These are phyloP conservation scores for Euphorbia tirucalli DNA, from an alignment of 345 rosid species.

Conservation along the genomic window DNA sequence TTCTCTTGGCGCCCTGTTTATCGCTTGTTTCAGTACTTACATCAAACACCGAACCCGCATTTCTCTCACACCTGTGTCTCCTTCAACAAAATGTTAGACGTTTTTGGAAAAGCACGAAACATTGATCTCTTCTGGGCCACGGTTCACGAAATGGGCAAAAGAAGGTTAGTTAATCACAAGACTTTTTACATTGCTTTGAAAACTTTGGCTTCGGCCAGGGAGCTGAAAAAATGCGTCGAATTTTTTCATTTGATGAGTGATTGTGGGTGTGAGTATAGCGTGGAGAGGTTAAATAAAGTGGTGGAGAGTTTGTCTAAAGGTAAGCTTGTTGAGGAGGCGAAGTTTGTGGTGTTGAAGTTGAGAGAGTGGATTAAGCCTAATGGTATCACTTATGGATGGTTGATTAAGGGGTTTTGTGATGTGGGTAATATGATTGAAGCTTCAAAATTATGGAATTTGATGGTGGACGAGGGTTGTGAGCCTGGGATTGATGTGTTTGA, in stretches of 20 bases:
- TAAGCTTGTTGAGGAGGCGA: conserved; percentile 68
- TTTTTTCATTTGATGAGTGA: conserved; percentile 68
- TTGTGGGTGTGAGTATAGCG: conserved; percentile 47
- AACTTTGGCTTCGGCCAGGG: conserved; percentile 60
- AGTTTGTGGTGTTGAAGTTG: conserved; percentile 53
- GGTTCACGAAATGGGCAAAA: conserved; percentile 44
- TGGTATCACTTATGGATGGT: conserved; percentile 54
- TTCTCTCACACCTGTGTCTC: conserved; percentile 53
- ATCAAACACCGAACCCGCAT: conserved; percentile 24
- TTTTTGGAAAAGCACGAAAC: conserved; percentile 64
- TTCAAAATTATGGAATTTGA: conserved; percentile 69
- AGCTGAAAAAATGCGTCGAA: conserved; percentile 63
- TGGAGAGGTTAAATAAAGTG: conserved; percentile 50
- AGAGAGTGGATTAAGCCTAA: conserved; percentile 49
- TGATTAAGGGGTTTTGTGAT: conserved; percentile 64
- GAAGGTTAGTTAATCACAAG: conserved; percentile 56
- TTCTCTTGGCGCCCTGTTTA: conserved; percentile 81
- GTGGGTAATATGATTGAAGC: conserved; percentile 73
- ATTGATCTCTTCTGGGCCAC: conserved; percentile 68
- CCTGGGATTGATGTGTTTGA: conserved; percentile 54
- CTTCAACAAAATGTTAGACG: conserved; percentile 63
- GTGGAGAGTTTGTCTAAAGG: conserved; percentile 51
- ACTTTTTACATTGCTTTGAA: conserved; percentile 61
- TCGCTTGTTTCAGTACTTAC: conserved; percentile 65
- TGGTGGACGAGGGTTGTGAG: conserved; percentile 69